Evolutionary conservation across 345 rosid species (phyloP).

Genomic region (Toxicodendron radicans): DNA sequence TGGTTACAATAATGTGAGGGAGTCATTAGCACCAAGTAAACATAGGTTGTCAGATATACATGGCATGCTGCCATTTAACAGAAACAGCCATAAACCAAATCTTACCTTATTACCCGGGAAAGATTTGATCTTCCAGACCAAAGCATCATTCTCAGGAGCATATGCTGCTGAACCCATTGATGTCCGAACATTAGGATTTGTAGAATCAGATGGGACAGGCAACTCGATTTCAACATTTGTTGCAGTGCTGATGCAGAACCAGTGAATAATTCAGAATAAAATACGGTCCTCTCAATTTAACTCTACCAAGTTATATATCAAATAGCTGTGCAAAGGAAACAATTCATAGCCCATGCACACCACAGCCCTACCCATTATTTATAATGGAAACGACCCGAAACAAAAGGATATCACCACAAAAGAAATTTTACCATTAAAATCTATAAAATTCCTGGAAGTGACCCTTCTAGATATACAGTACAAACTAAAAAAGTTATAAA

Average conservation of each 20-base stretch:
- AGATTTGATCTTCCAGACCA: constrained; percentile 77
- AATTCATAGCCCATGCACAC: neutral
- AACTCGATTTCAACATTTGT: constrained; percentile 75
- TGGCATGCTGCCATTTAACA: neutral
- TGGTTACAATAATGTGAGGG: neutral
- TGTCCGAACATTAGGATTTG: constrained; percentile 66
- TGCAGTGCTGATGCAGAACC: constrained; percentile 52
- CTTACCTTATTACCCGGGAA: constrained; percentile 70
- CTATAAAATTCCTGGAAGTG: neutral
- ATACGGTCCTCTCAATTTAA: neutral
- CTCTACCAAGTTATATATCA: constrained; percentile 3
- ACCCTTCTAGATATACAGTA: neutral
- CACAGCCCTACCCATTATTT: neutral
- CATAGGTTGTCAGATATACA: neutral
- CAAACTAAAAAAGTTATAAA: neutral
- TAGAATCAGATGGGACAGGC: constrained; percentile 73
- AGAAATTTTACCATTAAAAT: neutral
- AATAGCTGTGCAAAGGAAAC: neutral
- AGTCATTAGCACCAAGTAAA: neutral
- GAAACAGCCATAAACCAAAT: neutral
- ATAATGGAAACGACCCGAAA: neutral
- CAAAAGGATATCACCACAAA: constrained; percentile 1
- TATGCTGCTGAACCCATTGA: constrained; percentile 76
- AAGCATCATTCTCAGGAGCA: constrained; percentile 78
- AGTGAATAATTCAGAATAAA: neutral